Percentiles rank a stretch among this genome's conserved stretches.
Evolutionary conservation across 2,329 filamentous ascomycete species (phyloP).

Genomic region (Zymoseptoria tritici): DNA sequence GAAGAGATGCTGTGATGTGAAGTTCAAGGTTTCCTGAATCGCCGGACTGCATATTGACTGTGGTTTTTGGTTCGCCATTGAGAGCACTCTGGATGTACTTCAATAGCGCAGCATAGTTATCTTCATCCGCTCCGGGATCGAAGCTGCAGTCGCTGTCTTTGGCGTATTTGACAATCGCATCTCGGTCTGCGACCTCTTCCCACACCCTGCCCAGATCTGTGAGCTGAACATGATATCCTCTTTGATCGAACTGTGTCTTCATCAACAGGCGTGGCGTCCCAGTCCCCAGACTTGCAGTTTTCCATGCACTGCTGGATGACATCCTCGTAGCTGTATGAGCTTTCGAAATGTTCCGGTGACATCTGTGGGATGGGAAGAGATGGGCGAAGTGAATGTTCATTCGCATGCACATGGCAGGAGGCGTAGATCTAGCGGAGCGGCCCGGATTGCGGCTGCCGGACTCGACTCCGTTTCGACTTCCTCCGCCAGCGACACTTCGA

Average conservation of each 20-base stretch:
- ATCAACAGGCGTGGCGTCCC: constrained; percentile 54
- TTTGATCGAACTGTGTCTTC: constrained; percentile 48
- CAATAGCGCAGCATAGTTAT: constrained; percentile 61
- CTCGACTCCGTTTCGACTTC: not conserved
- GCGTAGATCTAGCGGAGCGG: not conserved
- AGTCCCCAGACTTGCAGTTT: constrained; percentile 9
- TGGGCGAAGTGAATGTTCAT: not conserved
- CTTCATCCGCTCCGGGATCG: constrained; percentile 61
- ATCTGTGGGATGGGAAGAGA: not conserved
- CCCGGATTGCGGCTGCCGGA: not conserved
- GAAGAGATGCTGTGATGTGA: constrained; percentile 53
- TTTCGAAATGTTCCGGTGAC: not conserved
- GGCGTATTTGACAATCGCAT: constrained; percentile 56
- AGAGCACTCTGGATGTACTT: constrained; percentile 51
- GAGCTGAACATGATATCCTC: constrained; percentile 57
- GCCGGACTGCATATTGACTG: constrained; percentile 24
- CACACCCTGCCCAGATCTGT: constrained; percentile 70
- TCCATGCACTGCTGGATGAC: constrained; percentile 12
- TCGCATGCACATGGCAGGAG: not conserved
- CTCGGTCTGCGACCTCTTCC: constrained; percentile 56
- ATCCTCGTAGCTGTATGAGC: not conserved
- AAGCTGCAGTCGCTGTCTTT: constrained; percentile 60
- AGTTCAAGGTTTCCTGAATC: constrained; percentile 38
- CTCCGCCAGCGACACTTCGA: not conserved
- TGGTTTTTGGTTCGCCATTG: constrained; percentile 31